phyloP scores from a whole-genome alignment of 2,329 filamentous ascomycete species.

The Curvularia sp. region DNA sequence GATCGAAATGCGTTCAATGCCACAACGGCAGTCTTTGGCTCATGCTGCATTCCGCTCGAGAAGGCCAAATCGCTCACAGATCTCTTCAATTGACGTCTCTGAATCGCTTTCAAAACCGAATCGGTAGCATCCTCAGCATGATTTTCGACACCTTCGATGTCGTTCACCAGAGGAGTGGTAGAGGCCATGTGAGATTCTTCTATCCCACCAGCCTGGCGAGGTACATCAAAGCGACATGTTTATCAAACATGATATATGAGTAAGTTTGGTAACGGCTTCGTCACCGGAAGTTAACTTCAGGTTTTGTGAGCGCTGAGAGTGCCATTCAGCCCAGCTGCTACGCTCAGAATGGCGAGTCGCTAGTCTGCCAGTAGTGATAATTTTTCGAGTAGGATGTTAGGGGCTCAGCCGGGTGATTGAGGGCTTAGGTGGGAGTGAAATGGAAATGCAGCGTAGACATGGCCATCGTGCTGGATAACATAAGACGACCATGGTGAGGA shows the following conservation, averaged over 20 bases:
- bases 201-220: background rate
- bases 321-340: background rate
- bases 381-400: background rate
- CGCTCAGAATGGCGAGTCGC: background rate
- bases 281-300: conserved; percentile 9
- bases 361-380: conserved; percentile 1
- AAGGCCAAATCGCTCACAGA: conserved; percentile 7
- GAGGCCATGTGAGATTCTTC: background rate
- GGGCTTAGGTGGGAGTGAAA: background rate
- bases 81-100: conserved; percentile 4
- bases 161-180: background rate
- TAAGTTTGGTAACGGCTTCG: conserved; percentile 11
- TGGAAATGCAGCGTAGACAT: background rate
- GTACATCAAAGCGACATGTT: background rate
- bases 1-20: conserved; percentile 3
- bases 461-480: background rate
- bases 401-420: background rate
- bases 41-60: background rate
- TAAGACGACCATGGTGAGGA: background rate
- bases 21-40: background rate
- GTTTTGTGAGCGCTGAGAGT: background rate
- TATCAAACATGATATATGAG: conserved; percentile 10
- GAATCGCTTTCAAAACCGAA: background rate
- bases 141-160: background rate
- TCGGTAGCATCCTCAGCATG: background rate